Conservation (phyloP, 2,329 filamentous ascomycete species). For the Endoconidiophora laricicola region DNA sequence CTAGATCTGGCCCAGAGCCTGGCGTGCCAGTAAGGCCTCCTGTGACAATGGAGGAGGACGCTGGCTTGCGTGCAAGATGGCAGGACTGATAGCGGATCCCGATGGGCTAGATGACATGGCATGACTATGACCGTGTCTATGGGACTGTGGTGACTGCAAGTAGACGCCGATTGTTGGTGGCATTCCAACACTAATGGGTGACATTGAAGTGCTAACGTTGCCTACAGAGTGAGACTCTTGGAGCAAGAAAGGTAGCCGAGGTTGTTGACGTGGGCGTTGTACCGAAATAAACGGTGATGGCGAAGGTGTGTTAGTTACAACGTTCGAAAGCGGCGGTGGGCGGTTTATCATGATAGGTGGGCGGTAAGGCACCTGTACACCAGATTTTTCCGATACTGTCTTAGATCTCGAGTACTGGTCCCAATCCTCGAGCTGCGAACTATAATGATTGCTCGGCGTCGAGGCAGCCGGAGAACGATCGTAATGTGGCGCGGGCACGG, state of each 20-base stretch:
- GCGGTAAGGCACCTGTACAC: too few species aligned
- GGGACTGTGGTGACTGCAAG: not conserved
- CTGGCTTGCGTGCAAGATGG: not conserved
- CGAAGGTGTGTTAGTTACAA: not conserved
- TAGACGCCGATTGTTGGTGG: not conserved
- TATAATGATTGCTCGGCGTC: too few species aligned
- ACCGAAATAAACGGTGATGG: not conserved
- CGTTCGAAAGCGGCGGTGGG: constrained; percentile 1
- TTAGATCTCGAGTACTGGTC: too few species aligned
- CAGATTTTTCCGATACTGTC: too few species aligned
- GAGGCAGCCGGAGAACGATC: too few species aligned
- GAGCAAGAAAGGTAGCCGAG: not conserved
- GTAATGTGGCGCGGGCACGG: too few species aligned
- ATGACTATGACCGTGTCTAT: too few species aligned
- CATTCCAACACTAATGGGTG: not conserved
- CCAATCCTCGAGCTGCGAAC: too few species aligned
- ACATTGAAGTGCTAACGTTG: too few species aligned
- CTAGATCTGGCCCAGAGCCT: constrained; percentile 5
- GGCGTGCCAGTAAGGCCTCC: constrained; percentile 3
- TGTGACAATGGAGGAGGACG: constrained; percentile 5
- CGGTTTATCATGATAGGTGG: not conserved
- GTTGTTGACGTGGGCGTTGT: constrained; percentile 3
- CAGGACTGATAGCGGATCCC: not conserved
- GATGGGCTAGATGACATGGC: not conserved
- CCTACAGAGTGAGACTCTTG: not conserved